Evolutionary conservation across 1,284 basidiomycete genomes (phyloP).

Genomic region (Prillingera fragicola): DNA sequence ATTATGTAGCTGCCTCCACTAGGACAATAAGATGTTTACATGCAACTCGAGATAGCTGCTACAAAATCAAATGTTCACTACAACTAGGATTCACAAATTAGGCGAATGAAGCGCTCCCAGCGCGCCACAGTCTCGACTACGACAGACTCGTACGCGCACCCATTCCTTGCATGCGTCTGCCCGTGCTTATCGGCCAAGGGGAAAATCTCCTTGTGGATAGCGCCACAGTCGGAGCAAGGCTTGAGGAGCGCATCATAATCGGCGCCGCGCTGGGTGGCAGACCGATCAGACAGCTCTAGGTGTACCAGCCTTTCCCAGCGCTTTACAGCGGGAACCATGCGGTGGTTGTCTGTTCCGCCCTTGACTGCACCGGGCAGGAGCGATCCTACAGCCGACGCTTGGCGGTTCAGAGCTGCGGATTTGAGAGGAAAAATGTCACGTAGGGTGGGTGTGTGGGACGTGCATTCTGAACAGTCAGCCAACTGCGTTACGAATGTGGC

Average conservation of each 20-base stretch:
- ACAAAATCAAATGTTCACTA: slow-evolving; percentile 1
- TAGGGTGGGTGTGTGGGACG: slow-evolving; percentile 39
- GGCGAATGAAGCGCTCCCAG: slow-evolving; percentile 42
- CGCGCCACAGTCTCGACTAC: slow-evolving; percentile 38
- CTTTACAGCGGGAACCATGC: slow-evolving; percentile 32
- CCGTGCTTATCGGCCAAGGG: slow-evolving; percentile 22
- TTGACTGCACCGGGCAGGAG: slow-evolving; percentile 35
- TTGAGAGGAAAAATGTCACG: slow-evolving; percentile 44
- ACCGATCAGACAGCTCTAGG: slow-evolving; percentile 43
- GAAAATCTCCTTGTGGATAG: slow-evolving; percentile 43
- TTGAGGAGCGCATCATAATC: slow-evolving; percentile 21
- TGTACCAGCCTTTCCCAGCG: slow-evolving; percentile 47
- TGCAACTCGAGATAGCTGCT: neutral
- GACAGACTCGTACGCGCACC: slow-evolving; percentile 29
- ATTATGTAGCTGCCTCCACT: too few relatives aligned
- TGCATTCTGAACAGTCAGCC: slow-evolving; percentile 25
- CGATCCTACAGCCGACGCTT: slow-evolving; percentile 12
- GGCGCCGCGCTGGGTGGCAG: slow-evolving; percentile 5
- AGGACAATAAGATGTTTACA: neutral
- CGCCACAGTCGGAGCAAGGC: slow-evolving; percentile 39
- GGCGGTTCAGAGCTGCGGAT: neutral
- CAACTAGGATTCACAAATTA: slow-evolving; percentile 12
- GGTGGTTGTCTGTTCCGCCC: slow-evolving; percentile 11
- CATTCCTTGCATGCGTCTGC: too few relatives aligned
- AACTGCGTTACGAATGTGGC: neutral